Percentiles rank a stretch among this genome's conserved stretches.
phyloP scores from a whole-genome alignment of 2,329 filamentous ascomycete species.

The Fonsecaea pedrosoi region DNA sequence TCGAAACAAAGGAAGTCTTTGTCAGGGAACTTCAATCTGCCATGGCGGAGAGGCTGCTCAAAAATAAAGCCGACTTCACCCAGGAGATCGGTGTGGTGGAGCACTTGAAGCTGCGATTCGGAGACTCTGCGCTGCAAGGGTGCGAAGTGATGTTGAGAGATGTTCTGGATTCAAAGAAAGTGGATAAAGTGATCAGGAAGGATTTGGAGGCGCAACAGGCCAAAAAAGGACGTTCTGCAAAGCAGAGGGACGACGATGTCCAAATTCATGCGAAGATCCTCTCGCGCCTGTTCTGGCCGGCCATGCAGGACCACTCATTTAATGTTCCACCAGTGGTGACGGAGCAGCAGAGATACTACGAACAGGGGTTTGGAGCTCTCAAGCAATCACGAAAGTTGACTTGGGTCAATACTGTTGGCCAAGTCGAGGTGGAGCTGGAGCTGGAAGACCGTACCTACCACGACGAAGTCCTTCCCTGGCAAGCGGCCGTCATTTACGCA shows the following conservation, averaged over 20 bases:
- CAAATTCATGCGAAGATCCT: slow-evolving; percentile 81
- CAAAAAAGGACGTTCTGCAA: slow-evolving; percentile 35
- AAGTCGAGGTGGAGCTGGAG: slow-evolving; percentile 79
- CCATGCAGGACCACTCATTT: slow-evolving; percentile 65
- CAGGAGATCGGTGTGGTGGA: slow-evolving; percentile 84
- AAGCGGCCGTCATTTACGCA: slow-evolving; percentile 84
- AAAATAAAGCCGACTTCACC: slow-evolving; percentile 71
- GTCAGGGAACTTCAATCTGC: slow-evolving; percentile 92
- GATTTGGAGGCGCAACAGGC: slow-evolving; percentile 48
- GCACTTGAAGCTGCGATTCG: slow-evolving; percentile 85
- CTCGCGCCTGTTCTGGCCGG: slow-evolving; percentile 92
- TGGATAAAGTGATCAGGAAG: slow-evolving; percentile 72
- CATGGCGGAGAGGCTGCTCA: slow-evolving; percentile 78
- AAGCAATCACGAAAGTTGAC: slow-evolving; percentile 85
- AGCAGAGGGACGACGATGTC: slow-evolving; percentile 37
- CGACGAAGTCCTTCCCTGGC: slow-evolving; percentile 76
- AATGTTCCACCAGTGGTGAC: slow-evolving; percentile 53
- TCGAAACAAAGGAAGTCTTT: slow-evolving; percentile 88
- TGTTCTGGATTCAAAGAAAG: slow-evolving; percentile 78
- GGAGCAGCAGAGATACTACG: slow-evolving; percentile 72
- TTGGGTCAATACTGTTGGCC: slow-evolving; percentile 84
- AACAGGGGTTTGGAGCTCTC: slow-evolving; percentile 75
- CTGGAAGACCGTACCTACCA: slow-evolving; percentile 78
- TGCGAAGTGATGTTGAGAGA: slow-evolving; percentile 98
- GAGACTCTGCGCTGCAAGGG: slow-evolving; percentile 82